These are phyloP conservation scores for Ophiognomonia clavigignenti-juglandacearum DNA, from an alignment of 2,329 filamentous ascomycete species.

Conservation along the genomic window DNA sequence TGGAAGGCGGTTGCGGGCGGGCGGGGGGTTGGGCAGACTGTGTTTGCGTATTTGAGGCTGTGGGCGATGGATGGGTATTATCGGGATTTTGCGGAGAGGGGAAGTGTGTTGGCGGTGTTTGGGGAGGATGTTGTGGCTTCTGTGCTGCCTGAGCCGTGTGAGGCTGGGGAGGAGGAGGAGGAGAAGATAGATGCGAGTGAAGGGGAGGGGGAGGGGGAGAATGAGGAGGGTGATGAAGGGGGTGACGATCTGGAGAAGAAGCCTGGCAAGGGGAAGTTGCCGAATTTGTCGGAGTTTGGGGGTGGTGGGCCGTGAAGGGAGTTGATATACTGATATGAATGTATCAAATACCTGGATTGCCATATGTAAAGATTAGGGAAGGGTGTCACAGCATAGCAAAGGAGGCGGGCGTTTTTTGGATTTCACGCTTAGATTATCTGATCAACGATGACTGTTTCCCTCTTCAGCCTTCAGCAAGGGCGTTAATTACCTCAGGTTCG, in stretches of 20 bases:
- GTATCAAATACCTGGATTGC: too few species aligned
- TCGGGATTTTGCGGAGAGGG: constrained; percentile 21
- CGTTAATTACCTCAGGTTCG: too few species aligned
- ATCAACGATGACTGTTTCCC: too few species aligned
- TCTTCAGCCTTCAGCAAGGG: too few species aligned
- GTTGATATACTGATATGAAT: too few species aligned
- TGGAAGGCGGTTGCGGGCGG: constrained; percentile 25
- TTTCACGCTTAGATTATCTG: too few species aligned
- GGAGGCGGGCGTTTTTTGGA: too few species aligned
- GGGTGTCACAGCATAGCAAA: too few species aligned
- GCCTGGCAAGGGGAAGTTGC: neutral
- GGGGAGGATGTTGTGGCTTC: neutral
- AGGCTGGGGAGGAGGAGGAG: neutral
- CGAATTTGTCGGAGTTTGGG: neutral
- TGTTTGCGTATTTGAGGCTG: neutral
- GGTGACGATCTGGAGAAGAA: neutral
- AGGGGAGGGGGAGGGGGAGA: neutral
- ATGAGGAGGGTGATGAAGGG: neutral
- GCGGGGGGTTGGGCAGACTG: constrained; percentile 19
- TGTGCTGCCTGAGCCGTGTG: neutral
- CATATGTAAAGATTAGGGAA: too few species aligned
- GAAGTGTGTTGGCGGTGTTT: constrained; percentile 15
- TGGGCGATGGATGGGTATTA: constrained; percentile 33
- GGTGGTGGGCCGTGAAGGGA: neutral
- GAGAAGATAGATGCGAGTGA: neutral